A percentile compares a stretch with the other conserved stretches of the same genome.
phyloP scores from a whole-genome alignment of 176 grass and related monocot genomes.

The Ananas comosus region DNA sequence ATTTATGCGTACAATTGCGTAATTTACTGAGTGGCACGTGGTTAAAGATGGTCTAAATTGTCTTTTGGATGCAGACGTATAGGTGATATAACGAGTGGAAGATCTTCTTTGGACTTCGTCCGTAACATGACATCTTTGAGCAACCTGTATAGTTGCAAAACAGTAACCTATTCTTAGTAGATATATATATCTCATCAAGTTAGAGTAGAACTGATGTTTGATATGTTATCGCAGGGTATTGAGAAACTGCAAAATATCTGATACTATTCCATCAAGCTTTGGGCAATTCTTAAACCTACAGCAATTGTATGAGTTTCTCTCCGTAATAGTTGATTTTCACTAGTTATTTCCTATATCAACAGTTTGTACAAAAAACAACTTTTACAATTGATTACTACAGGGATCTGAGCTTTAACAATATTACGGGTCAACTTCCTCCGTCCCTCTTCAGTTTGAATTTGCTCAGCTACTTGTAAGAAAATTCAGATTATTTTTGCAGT shows the following conservation, averaged over 20 bases:
- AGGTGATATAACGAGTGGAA: slow-evolving; percentile 69
- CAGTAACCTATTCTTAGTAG: slow-evolving; percentile 1
- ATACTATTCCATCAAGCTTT: slow-evolving; percentile 60
- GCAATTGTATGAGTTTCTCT: slow-evolving; percentile 31
- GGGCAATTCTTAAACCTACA: slow-evolving; percentile 25
- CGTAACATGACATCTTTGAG: slow-evolving; percentile 52
- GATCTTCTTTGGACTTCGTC: slow-evolving; percentile 57
- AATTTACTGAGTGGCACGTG: too few species aligned
- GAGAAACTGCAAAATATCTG: slow-evolving; percentile 80
- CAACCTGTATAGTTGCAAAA: slow-evolving; percentile 35
- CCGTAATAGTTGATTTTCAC: not conserved
- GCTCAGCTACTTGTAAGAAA: slow-evolving; percentile 39
- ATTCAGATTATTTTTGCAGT: not conserved
- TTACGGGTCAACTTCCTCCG: slow-evolving; percentile 52
- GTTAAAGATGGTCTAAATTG: not conserved
- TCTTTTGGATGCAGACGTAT: slow-evolving; percentile 49
- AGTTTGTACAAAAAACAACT: not conserved
- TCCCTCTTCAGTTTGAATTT: slow-evolving; percentile 45
- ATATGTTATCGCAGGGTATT: slow-evolving; percentile 48
- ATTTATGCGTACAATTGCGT: not conserved
- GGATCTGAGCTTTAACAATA: slow-evolving; percentile 93
- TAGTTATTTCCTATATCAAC: slow-evolving; percentile 3
- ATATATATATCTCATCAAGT: not conserved
- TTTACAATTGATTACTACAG: slow-evolving; percentile 18
- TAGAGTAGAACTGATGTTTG: not conserved